Evolutionary conservation across 495 filamentous ascomycete species (phyloP).

Genomic region (Astrothelium macrocarpum): DNA sequence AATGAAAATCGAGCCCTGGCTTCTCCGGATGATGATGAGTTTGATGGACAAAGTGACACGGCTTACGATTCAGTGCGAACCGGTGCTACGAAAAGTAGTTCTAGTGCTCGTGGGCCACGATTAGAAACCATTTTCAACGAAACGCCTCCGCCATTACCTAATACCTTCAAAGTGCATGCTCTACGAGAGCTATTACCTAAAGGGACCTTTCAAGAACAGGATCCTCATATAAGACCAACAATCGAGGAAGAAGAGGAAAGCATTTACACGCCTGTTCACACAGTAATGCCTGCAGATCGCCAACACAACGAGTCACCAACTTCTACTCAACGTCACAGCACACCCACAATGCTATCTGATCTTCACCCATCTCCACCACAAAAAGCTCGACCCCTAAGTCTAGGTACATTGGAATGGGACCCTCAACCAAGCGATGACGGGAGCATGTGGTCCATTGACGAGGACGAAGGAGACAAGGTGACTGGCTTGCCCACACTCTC

Average conservation of each 20-base stretch:
- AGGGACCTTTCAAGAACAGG: conserved; percentile 37
- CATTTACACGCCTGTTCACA: conserved; percentile 23
- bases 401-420: conserved; percentile 7
- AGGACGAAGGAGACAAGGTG: neutral
- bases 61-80: conserved; percentile 88
- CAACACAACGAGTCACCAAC: neutral
- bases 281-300: neutral
- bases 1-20: conserved; percentile 62
- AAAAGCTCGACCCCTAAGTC: neutral
- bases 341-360: neutral
- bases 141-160: conserved; percentile 45
- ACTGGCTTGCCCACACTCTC: conserved; percentile 8
- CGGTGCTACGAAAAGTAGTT: conserved; percentile 54
- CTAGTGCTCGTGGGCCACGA: conserved; percentile 45
- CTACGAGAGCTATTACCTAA: conserved; percentile 43
- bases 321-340: neutral
- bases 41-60: conserved; percentile 78
- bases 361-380: neutral
- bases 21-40: conserved; percentile 76
- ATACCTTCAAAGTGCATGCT: conserved; percentile 48
- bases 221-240: conserved; percentile 31
- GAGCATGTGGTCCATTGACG: conserved; percentile 6
- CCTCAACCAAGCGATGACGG: neutral
- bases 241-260: conserved; percentile 60
- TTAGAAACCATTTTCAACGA: conserved; percentile 86